Conservation (phyloP, 208 protist genomes). For the Trypanosoma scelopori region DNA sequence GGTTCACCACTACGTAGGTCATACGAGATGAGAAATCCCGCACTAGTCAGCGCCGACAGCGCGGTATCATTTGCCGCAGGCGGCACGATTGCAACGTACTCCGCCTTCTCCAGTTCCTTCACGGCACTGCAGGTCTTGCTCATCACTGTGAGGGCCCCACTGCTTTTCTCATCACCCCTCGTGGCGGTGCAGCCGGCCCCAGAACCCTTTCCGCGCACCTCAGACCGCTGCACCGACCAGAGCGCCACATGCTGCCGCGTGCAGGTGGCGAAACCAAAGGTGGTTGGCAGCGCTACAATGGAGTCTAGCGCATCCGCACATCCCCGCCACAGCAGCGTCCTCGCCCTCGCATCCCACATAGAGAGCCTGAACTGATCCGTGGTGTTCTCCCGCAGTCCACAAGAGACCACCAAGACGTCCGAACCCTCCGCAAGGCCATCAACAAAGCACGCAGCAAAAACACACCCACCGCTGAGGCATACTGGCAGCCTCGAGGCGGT, state of each 20-base stretch:
- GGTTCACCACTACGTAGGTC: constrained; percentile 54
- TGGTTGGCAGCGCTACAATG: constrained; percentile 47
- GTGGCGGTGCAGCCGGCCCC: background rate
- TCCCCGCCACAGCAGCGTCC: constrained; percentile 69
- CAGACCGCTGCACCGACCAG: constrained; percentile 8
- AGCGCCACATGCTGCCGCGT: constrained; percentile 31
- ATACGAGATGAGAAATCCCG: constrained; percentile 68
- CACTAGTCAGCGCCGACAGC: constrained; percentile 46
- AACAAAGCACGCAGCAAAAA: constrained; percentile 62
- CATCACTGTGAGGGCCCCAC: constrained; percentile 39
- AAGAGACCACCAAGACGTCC: constrained; percentile 71
- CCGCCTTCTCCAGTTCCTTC: constrained; percentile 50
- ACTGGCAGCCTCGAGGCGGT: constrained; percentile 46
- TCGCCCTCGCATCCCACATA: constrained; percentile 47
- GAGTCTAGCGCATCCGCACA: constrained; percentile 48
- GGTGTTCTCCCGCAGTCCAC: constrained; percentile 34
- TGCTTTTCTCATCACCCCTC: constrained; percentile 5
- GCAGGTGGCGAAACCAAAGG: constrained; percentile 59
- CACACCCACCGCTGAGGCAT: constrained; percentile 49
- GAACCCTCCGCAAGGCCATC: constrained; percentile 25
- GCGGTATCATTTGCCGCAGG: constrained; percentile 19
- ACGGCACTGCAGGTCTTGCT: constrained; percentile 61
- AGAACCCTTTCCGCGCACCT: background rate
- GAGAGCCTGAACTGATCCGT: constrained; percentile 44
- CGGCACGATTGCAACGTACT: constrained; percentile 50